Evolutionary conservation across 306 rosid species (phyloP).

Genomic region (Inga laurina): DNA sequence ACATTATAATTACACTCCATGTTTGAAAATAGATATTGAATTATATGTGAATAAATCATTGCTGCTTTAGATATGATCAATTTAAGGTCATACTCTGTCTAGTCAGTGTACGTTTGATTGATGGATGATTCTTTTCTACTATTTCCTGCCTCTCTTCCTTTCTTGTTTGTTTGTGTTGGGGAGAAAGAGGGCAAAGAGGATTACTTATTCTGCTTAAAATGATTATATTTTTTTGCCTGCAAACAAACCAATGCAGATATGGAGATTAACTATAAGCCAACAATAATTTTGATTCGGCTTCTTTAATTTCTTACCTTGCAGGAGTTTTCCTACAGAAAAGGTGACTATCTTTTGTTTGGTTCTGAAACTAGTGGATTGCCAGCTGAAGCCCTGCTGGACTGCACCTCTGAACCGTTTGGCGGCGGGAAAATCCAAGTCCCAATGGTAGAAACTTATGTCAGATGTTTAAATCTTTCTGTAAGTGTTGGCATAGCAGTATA

Average conservation of each 20-base stretch:
- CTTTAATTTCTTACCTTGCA: slow-evolving; percentile 33
- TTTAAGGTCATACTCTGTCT: too few relatives aligned
- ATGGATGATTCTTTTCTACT: too few relatives aligned
- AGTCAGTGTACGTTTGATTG: too few relatives aligned
- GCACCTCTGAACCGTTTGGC: slow-evolving; percentile 72
- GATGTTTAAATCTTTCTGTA: slow-evolving; percentile 91
- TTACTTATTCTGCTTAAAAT: slow-evolving; percentile 6
- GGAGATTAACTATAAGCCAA: background rate
- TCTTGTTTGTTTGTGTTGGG: background rate
- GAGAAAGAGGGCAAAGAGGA: background rate
- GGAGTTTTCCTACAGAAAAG: slow-evolving; percentile 83
- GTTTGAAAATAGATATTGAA: too few relatives aligned
- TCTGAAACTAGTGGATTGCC: slow-evolving; percentile 91
- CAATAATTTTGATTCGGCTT: slow-evolving; percentile 13
- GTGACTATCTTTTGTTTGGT: slow-evolving; percentile 90
- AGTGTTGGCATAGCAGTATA: slow-evolving; percentile 92
- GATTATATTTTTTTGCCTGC: slow-evolving; percentile 3
- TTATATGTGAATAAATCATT: too few relatives aligned
- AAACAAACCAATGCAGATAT: background rate
- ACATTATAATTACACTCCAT: too few relatives aligned
- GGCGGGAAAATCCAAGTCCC: slow-evolving; percentile 81
- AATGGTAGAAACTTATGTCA: slow-evolving; percentile 94
- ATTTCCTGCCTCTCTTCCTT: background rate
- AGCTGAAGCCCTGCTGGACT: slow-evolving; percentile 74
- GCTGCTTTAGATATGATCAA: too few relatives aligned